These are phyloP conservation scores for Xerocomellus amylosporus DNA, from an alignment of 768 basidiomycete genomes.

Conservation along the genomic window DNA sequence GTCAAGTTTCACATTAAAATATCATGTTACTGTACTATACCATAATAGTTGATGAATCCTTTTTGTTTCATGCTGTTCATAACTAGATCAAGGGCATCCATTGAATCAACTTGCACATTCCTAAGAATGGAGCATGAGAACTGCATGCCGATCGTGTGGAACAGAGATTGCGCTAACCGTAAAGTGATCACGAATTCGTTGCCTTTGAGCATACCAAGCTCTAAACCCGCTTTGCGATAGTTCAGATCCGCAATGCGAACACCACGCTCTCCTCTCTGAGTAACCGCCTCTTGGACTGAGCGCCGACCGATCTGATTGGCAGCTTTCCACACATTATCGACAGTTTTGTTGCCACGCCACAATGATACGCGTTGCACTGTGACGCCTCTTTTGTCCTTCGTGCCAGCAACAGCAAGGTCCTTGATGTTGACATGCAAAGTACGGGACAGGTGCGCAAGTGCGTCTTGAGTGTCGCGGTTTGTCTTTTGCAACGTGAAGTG, in stretches of 20 bases:
- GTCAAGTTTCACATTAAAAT: slow-evolving; percentile 2
- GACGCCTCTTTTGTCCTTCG: slow-evolving; percentile 97
- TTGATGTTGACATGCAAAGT: slow-evolving; percentile 72
- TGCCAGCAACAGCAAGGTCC: slow-evolving; percentile 89
- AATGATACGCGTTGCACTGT: slow-evolving; percentile 91
- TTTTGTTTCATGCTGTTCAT: slow-evolving; percentile 74
- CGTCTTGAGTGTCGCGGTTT: slow-evolving; percentile 96
- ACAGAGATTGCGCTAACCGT: slow-evolving; percentile 46
- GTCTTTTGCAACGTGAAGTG: slow-evolving; percentile 97
- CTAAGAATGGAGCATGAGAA: slow-evolving; percentile 39
- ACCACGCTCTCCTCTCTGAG: slow-evolving; percentile 83
- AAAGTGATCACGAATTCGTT: slow-evolving; percentile 95
- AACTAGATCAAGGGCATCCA: slow-evolving; percentile 68
- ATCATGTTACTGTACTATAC: slow-evolving; percentile 37
- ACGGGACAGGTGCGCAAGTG: slow-evolving; percentile 75
- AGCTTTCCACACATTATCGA: slow-evolving; percentile 82
- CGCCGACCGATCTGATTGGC: slow-evolving; percentile 67
- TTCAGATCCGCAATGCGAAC: slow-evolving; percentile 84
- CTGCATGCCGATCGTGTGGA: slow-evolving; percentile 15
- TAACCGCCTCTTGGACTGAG: slow-evolving; percentile 54
- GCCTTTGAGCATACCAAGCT: slow-evolving; percentile 95
- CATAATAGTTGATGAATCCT: slow-evolving; percentile 99
- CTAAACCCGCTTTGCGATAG: slow-evolving; percentile 78
- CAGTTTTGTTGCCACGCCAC: slow-evolving; percentile 68
- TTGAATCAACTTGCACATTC: slow-evolving; percentile 78